These are phyloP conservation scores for Elaeagnus macrophylla DNA, from an alignment of 306 rosid species.

Conservation along the genomic window DNA sequence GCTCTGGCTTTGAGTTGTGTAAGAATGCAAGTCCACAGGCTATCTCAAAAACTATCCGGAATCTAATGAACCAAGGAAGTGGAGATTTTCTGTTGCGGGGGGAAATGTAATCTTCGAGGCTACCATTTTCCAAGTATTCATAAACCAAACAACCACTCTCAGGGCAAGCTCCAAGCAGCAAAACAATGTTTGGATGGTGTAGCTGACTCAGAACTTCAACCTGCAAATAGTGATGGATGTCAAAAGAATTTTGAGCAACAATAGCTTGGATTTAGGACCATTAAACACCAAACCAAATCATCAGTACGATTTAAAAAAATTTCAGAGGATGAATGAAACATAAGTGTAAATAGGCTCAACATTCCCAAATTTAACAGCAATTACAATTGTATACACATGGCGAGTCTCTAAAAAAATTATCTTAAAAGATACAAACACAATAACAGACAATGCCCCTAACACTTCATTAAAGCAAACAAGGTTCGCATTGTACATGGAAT, in stretches of 20 bases:
- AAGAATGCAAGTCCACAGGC: conserved; percentile 82
- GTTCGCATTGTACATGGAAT: too few species aligned
- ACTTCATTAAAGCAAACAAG: too few species aligned
- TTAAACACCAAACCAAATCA: too few species aligned
- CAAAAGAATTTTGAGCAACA: conserved; percentile 8
- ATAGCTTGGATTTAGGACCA: conserved; percentile 4
- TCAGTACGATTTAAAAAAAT: too few species aligned
- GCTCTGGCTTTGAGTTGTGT: conserved; percentile 77
- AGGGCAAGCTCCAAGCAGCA: conserved; percentile 94
- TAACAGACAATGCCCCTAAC: too few species aligned
- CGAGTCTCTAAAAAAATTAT: too few species aligned
- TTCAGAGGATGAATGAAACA: too few species aligned
- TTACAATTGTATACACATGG: too few species aligned
- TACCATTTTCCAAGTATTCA: conserved; percentile 87
- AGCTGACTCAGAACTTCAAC: conserved; percentile 87
- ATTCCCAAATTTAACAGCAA: too few species aligned
- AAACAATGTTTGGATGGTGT: conserved; percentile 77
- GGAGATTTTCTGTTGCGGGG: conserved; percentile 39
- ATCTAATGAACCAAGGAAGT: conserved; percentile 76
- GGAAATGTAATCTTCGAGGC: conserved; percentile 60
- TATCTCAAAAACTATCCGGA: conserved; percentile 61
- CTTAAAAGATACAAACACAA: too few species aligned
- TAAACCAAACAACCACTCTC: conserved; percentile 77
- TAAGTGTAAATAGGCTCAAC: too few species aligned
- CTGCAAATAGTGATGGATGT: conserved; percentile 36